Percentiles rank a stretch among this genome's conserved stretches.
phyloP scores from a whole-genome alignment of 2,329 filamentous ascomycete species.

The Penicillium brevicompactum region DNA sequence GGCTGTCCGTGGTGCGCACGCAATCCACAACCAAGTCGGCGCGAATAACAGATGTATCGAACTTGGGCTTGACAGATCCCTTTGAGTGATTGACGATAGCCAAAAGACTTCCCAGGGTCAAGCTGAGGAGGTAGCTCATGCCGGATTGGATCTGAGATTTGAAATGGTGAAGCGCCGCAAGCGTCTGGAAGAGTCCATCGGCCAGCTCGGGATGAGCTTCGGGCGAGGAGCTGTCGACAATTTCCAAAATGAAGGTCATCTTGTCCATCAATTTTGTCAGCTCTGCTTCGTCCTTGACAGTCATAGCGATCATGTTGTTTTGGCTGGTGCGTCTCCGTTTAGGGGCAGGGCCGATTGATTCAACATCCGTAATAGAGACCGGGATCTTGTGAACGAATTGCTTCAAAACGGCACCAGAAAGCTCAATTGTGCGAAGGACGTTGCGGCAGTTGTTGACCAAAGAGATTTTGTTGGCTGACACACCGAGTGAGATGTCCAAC shows the following conservation, averaged over 20 bases:
- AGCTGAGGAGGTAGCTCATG: constrained; percentile 83
- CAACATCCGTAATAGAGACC: constrained; percentile 67
- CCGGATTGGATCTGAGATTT: constrained; percentile 80
- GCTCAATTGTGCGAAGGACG: constrained; percentile 70
- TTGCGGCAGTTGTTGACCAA: constrained; percentile 54
- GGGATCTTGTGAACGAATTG: constrained; percentile 75
- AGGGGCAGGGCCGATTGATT: constrained; percentile 69
- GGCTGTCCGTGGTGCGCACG: constrained; percentile 86
- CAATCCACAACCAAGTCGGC: constrained; percentile 92
- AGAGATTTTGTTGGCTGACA: constrained; percentile 25
- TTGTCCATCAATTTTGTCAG: constrained; percentile 70
- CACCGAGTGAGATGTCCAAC: constrained; percentile 44
- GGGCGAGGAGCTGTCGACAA: constrained; percentile 79
- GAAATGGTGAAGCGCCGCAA: constrained; percentile 86
- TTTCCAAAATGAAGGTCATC: constrained; percentile 82
- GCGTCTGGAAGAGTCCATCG: constrained; percentile 75
- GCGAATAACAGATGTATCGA: constrained; percentile 78
- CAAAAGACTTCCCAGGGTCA: constrained; percentile 79
- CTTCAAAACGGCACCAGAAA: constrained; percentile 72
- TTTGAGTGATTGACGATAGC: constrained; percentile 81
- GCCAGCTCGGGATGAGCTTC: constrained; percentile 74
- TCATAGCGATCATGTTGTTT: constrained; percentile 65
- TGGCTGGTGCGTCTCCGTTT: constrained; percentile 81
- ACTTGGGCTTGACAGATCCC: constrained; percentile 46
- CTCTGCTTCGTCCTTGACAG: constrained; percentile 65